Evolutionary conservation across 1,284 basidiomycete genomes (phyloP).

Genomic region (Phlebopus sp.): DNA sequence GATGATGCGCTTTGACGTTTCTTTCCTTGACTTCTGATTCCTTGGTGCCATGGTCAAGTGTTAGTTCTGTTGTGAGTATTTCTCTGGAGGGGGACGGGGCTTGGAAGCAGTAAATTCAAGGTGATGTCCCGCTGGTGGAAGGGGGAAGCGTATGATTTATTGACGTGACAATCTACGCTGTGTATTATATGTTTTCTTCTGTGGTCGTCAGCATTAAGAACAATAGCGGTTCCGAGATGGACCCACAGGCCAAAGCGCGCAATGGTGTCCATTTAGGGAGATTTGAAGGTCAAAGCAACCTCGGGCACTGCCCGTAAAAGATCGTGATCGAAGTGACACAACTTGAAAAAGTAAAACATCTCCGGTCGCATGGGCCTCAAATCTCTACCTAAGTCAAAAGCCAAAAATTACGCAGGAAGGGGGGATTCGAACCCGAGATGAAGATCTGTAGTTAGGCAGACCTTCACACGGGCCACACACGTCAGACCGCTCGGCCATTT

Average conservation of each 20-base stretch:
- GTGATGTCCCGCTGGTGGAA: neutral
- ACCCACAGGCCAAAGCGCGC: conserved; percentile 18
- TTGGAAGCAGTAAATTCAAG: neutral
- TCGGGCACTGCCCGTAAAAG: neutral
- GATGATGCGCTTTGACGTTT: neutral
- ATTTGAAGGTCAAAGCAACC: conserved; percentile 19
- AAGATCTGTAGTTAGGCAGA: conserved; percentile 32
- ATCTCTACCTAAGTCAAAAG: too few relatives aligned
- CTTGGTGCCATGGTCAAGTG: conserved; percentile 1
- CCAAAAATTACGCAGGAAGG: conserved; percentile 33
- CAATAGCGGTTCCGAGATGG: conserved; percentile 16
- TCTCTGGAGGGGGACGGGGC: too few relatives aligned
- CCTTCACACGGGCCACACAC: conserved; percentile 38
- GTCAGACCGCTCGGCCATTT: conserved; percentile 20
- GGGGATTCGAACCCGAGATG: conserved; percentile 42
- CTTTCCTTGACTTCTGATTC: conserved; percentile 8
- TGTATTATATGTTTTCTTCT: conserved; percentile 10
- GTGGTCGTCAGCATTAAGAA: conserved; percentile 11
- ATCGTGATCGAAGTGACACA: neutral
- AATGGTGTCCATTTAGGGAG: conserved; percentile 1
- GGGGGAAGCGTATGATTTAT: neutral
- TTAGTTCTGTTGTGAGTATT: too few relatives aligned
- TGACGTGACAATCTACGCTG: too few relatives aligned
- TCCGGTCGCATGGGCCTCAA: too few relatives aligned
- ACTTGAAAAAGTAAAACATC: too few relatives aligned